Evolutionary conservation across 345 rosid species (phyloP), one percentile per base, ranked within the genome.

Genomic region (Ceriops tagal): DNA sequence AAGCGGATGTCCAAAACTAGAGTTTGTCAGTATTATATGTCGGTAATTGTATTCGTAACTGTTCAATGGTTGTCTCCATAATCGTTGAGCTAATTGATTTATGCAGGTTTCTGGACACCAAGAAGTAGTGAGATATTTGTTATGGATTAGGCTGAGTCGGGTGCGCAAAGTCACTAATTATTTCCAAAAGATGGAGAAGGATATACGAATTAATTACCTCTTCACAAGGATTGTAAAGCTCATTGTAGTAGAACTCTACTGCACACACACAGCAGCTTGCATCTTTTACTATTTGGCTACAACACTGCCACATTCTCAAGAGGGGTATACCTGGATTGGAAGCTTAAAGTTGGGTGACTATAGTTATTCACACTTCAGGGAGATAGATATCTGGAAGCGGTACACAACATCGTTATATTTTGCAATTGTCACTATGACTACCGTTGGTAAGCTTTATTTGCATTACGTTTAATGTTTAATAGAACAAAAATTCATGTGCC

Each of bases 231-330:
- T 92, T 75, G 66, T 92, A 37, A 92, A 92, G 69, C 97, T 92
- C 26, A 56, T 87, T 43, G 84, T 75, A 26, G 96, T 89, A 27
- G 97, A 92, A 75, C 79, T 92, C 32, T 92, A 92, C 21, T 89
- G 92, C 72, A 89, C 97, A 21, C 97, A 92, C 76, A 88, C 96
- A 0, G 96, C 97, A 57, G 97, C 97, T 20, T 92, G 97, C 69
- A 86, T 89, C 64, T 92, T 92, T 80, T 92, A 92, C 80, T 81
- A 83, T 77, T 80, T 92, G 81, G 97, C 97, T 57, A 92, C 96
- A 21, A 89, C 96, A 35, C 51, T 87, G 62, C 96, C 97, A 53
- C 18, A 60, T 21, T 78, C 86, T 31, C 47, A 86, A 71, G 97
- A 89, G 72, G 88, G 89, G 10, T 84, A 88, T 71, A 92, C 97